A percentile compares a stretch with the other conserved stretches of the same genome.
phyloP scores from a whole-genome alignment of 2,329 filamentous ascomycete genomes.

The Pseudopithomyces chartarum region DNA sequence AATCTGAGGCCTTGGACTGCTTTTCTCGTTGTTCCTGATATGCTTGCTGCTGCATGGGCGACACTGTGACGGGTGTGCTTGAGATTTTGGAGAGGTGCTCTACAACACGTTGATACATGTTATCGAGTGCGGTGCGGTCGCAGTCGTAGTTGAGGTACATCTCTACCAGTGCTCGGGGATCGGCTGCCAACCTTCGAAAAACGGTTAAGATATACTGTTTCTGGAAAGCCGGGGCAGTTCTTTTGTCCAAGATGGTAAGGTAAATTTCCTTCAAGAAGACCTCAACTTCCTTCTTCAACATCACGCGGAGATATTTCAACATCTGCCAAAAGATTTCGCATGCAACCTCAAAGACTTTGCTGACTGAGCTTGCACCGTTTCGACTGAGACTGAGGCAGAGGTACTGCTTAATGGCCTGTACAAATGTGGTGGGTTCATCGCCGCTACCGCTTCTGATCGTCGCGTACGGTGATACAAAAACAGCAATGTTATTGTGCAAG shows the following conservation, averaged over 20 bases:
- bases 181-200: slow-evolving; percentile 79
- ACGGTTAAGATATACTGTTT: slow-evolving; percentile 91
- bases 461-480: slow-evolving; percentile 90
- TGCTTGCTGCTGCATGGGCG: slow-evolving; percentile 77
- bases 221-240: slow-evolving; percentile 83
- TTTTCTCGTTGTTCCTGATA: slow-evolving; percentile 80
- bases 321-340: slow-evolving; percentile 99
- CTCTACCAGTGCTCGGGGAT: slow-evolving; percentile 88
- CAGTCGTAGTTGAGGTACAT: slow-evolving; percentile 98
- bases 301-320: slow-evolving; percentile 88
- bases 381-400: slow-evolving; percentile 92
- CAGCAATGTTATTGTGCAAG: slow-evolving; percentile 87
- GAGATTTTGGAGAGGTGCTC: slow-evolving; percentile 91
- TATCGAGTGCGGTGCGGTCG: slow-evolving; percentile 88
- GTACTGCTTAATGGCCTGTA: slow-evolving; percentile 96
- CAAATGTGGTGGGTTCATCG: slow-evolving; percentile 85
- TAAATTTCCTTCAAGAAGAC: slow-evolving; percentile 99
- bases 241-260: slow-evolving; percentile 84
- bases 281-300: slow-evolving; percentile 98
- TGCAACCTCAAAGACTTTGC: slow-evolving; percentile 90
- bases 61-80: slow-evolving; percentile 76
- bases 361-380: slow-evolving; percentile 92
- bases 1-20: slow-evolving; percentile 68
- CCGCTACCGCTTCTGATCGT: slow-evolving; percentile 91
- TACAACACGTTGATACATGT: slow-evolving; percentile 93